phyloP scores from a whole-genome alignment of 495 filamentous ascomycete genomes.

The Hypoxylon subgilvum region DNA sequence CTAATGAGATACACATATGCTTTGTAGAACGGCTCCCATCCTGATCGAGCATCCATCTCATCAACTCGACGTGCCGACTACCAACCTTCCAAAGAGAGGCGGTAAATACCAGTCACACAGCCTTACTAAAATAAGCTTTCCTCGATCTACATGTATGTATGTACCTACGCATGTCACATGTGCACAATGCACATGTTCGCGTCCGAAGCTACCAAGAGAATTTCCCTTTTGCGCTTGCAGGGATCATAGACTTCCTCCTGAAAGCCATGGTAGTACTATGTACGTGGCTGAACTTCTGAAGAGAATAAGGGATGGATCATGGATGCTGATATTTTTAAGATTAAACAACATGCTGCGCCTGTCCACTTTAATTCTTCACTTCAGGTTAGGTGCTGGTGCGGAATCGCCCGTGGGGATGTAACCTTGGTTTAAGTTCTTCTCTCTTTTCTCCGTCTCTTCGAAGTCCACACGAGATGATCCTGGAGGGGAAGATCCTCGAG shows the following conservation, averaged over 20 bases:
- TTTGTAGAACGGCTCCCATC: too few relatives aligned
- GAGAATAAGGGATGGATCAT: conserved; percentile 7
- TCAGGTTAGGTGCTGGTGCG: conserved; percentile 3
- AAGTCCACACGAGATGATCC: too few relatives aligned
- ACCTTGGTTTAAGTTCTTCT: too few relatives aligned
- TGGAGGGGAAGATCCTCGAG: too few relatives aligned
- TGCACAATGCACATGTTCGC: background rate
- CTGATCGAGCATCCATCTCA: too few relatives aligned
- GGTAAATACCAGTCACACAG: background rate
- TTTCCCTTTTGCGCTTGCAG: conserved; percentile 13
- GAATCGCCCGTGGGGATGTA: conserved; percentile 19
- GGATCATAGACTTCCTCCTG: conserved; percentile 14
- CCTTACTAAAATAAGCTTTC: conserved; percentile 16
- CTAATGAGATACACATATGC: too few relatives aligned
- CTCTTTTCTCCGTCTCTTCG: too few relatives aligned
- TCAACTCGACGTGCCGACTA: too few relatives aligned
- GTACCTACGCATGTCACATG: background rate
- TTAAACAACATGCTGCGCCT: conserved; percentile 30
- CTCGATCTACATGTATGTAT: conserved; percentile 2
- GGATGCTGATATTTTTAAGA: conserved; percentile 10
- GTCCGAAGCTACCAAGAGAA: background rate
- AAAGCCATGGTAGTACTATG: background rate
- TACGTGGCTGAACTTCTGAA: too few relatives aligned
- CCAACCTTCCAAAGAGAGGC: too few relatives aligned
- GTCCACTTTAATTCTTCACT: conserved; percentile 17